These are phyloP conservation scores for Senna siamea DNA, from an alignment of 306 rosid genomes.

Conservation along the genomic window DNA sequence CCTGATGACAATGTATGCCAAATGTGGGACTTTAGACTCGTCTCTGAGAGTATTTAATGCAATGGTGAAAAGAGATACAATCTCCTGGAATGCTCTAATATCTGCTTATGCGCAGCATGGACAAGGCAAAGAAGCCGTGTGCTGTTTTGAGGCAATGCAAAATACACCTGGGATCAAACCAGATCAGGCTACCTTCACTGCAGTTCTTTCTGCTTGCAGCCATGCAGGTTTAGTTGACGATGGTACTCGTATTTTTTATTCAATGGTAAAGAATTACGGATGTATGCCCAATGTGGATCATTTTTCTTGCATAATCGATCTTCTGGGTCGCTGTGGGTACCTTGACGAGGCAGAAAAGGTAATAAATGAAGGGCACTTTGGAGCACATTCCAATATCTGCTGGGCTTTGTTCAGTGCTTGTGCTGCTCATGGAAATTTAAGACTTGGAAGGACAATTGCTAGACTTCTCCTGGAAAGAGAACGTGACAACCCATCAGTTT, in stretches of 20 bases:
- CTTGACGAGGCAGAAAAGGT: conserved; percentile 74
- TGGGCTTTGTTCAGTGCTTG: conserved; percentile 89
- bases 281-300: conserved; percentile 65
- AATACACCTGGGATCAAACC: conserved; percentile 53
- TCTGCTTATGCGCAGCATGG: conserved; percentile 84
- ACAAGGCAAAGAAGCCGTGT: conserved; percentile 68
- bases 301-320: conserved; percentile 79
- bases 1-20: conserved; percentile 72
- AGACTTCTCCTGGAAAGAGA: conserved; percentile 66
- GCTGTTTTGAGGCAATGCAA: conserved; percentile 65
- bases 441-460: conserved; percentile 66
- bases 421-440: conserved; percentile 75
- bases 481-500: conserved; percentile 62
- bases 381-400: conserved; percentile 66
- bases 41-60: conserved; percentile 63
- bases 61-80: conserved; percentile 64
- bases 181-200: conserved; percentile 73
- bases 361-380: conserved; percentile 50
- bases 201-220: conserved; percentile 82
- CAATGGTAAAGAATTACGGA: conserved; percentile 58
- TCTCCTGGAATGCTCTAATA: conserved; percentile 82
- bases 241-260: conserved; percentile 58
- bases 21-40: conserved; percentile 67
- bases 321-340: conserved; percentile 73
- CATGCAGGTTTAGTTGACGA: conserved; percentile 74